These are phyloP conservation scores for Curvularia eragrostidis DNA, from an alignment of 2,329 filamentous ascomycete genomes.

Conservation along the genomic window DNA sequence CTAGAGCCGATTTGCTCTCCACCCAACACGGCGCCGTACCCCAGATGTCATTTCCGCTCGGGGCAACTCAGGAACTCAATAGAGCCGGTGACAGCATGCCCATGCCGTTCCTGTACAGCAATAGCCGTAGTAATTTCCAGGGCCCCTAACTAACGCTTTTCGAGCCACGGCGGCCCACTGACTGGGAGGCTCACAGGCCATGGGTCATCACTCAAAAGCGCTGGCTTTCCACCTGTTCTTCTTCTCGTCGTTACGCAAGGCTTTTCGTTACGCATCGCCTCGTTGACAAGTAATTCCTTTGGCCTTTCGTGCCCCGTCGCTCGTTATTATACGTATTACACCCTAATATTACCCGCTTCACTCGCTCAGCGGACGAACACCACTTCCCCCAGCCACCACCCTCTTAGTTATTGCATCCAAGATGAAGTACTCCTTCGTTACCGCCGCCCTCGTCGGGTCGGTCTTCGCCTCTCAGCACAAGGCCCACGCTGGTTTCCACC, in stretches of 20 bases:
- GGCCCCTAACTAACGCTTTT: slow-evolving; percentile 43
- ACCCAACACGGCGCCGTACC: slow-evolving; percentile 24
- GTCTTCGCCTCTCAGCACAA: slow-evolving; percentile 67
- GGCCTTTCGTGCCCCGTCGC: slow-evolving; percentile 47
- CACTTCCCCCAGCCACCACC: slow-evolving; percentile 28
- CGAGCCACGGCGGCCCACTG: slow-evolving; percentile 20
- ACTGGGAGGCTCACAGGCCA: slow-evolving; percentile 23
- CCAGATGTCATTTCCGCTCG: slow-evolving; percentile 43
- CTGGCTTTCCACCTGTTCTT: slow-evolving; percentile 29
- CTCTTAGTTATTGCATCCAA: slow-evolving; percentile 53
- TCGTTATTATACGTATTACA: slow-evolving; percentile 46
- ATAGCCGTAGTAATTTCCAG: slow-evolving; percentile 36
- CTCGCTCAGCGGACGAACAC: slow-evolving; percentile 82
- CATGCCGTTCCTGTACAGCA: slow-evolving; percentile 36
- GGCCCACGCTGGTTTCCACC: slow-evolving; percentile 67
- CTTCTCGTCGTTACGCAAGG: slow-evolving; percentile 39
- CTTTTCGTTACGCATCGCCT: slow-evolving; percentile 43
- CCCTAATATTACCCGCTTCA: slow-evolving; percentile 69
- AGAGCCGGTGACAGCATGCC: slow-evolving; percentile 28
- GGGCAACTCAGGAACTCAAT: slow-evolving; percentile 35
- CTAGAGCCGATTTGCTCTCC: slow-evolving; percentile 4
- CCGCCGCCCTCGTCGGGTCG: slow-evolving; percentile 63
- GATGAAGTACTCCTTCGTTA: slow-evolving; percentile 77
- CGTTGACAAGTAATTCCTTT: slow-evolving; percentile 38
- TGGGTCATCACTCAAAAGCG: slow-evolving; percentile 41